Evolutionary conservation across 2,329 filamentous ascomycete genomes (phyloP), one percentile per base, ranked within the genome.

Genomic region (Biscogniauxia sp.): DNA sequence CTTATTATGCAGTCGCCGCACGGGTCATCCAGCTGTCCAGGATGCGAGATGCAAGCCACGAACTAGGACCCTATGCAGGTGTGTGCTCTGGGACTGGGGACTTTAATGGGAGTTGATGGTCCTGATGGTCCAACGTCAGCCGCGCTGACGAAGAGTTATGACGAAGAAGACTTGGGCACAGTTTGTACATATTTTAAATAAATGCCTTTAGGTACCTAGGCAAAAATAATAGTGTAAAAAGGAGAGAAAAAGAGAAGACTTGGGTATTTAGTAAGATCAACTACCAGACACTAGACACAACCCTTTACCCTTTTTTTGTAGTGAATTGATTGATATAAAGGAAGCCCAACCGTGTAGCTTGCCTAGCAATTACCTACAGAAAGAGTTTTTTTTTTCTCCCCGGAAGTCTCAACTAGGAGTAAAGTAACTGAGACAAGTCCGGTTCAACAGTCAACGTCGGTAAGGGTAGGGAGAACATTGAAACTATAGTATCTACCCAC

Each of bases 1-100:
- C 59, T 66, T 69, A 66, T 68, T 68, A 66, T 69, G 66, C 68
- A 68, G 62, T 63, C 61, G 57, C 62, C 56, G 63, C 64, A 68
- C 64, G 64, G 66, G 56, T 64, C 63, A 66, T 63, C 28, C 61
- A 66, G 59, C 63, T 63, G 63, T 66, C 64, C 63, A 61, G 60
- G 55, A 55, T 62, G 59, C 28, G 28, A 55, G 53, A 26, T 55
- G 28, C 61, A 66, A 63, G 60, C 61, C 60, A 66, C 59, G 45
- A 65, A 59, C 53, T 52, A 61, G 62, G 58, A 59, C 59, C 50
- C 56, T 57, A 45, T 53, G 32, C 23, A 49, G 28, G 20, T 57
- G 25, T 25, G 41, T 51, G 19, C 37, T 28, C 25, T 45, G 37
- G 37, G 32, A 23, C 54, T 11, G 20, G 49, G 13, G 25, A 41